phyloP scores from a whole-genome alignment of 768 basidiomycete genomes.

The Strobilomyces dryophilus region DNA sequence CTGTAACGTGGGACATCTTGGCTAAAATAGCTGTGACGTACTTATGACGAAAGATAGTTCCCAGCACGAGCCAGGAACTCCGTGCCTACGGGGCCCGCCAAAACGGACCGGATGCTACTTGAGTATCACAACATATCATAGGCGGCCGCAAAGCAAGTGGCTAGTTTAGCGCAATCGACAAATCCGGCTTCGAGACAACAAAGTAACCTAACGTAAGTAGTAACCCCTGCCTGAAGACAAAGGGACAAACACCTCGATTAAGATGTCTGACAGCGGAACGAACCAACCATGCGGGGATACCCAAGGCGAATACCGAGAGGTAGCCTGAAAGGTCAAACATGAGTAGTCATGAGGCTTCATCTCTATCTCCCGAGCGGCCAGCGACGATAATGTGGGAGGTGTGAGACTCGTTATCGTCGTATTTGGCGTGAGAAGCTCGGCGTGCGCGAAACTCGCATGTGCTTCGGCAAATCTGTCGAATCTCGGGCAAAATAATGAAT shows the following conservation, averaged over 20 bases:
- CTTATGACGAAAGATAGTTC: background rate
- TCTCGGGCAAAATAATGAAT: conserved; percentile 4
- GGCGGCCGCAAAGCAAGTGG: background rate
- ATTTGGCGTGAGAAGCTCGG: conserved; percentile 22
- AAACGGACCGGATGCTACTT: background rate
- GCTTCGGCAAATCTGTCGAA: background rate
- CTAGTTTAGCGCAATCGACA: background rate
- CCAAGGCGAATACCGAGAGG: background rate
- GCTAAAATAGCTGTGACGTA: conserved; percentile 9
- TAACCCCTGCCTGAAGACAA: background rate
- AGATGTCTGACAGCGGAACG: conserved; percentile 65
- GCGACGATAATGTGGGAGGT: conserved; percentile 37
- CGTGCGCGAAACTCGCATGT: background rate
- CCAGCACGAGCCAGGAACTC: conserved; percentile 7
- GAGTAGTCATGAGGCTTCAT: conserved; percentile 57
- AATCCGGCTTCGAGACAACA: background rate
- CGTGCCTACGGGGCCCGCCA: background rate
- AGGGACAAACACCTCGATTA: background rate
- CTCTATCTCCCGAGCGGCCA: conserved; percentile 38
- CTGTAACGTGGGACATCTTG: conserved; percentile 5
- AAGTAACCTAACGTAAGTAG: conserved; percentile 7
- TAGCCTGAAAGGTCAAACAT: conserved; percentile 14
- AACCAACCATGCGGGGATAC: conserved; percentile 38
- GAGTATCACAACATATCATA: too few relatives aligned
- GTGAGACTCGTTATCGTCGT: conserved; percentile 36